These are phyloP conservation scores for Letharia columbiana DNA, from an alignment of 495 filamentous ascomycete species.

Conservation along the genomic window DNA sequence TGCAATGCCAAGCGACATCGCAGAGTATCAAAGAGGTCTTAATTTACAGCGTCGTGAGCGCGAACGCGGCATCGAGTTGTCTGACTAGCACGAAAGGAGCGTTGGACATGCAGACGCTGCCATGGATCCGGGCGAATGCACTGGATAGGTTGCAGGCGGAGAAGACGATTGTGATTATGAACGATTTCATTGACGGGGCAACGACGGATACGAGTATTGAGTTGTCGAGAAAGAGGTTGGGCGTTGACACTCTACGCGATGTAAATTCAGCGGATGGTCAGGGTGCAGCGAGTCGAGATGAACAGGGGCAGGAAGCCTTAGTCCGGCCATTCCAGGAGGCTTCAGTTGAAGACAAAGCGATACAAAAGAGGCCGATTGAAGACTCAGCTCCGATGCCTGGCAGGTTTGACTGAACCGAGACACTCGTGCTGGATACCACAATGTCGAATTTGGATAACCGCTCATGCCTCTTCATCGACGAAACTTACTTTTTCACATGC, in stretches of 20 bases:
- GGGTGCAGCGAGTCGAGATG: too few species aligned
- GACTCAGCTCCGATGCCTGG: too few species aligned
- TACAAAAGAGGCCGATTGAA: too few species aligned
- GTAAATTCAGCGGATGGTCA: too few species aligned
- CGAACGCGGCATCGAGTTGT: conserved; percentile 25
- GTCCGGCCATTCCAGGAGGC: too few species aligned
- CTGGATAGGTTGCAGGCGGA: conserved; percentile 31
- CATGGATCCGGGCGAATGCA: conserved; percentile 29
- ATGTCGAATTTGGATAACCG: too few species aligned
- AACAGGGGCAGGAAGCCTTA: too few species aligned
- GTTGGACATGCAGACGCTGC: background rate
- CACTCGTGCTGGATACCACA: too few species aligned
- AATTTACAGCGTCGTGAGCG: conserved; percentile 37
- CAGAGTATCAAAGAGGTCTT: conserved; percentile 43
- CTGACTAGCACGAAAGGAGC: background rate
- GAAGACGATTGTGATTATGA: conserved; percentile 42
- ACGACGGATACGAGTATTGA: conserved; percentile 42
- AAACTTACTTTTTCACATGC: too few species aligned
- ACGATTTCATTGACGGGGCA: conserved; percentile 48
- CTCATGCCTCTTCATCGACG: too few species aligned
- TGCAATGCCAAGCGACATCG: conserved; percentile 49
- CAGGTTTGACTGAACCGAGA: too few species aligned
- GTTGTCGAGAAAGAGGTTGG: conserved; percentile 36
- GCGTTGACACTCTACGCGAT: background rate
- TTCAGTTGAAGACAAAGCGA: too few species aligned